Conservation (phyloP, 2,329 filamentous ascomycete species). For the Cyphellophora europaea region DNA sequence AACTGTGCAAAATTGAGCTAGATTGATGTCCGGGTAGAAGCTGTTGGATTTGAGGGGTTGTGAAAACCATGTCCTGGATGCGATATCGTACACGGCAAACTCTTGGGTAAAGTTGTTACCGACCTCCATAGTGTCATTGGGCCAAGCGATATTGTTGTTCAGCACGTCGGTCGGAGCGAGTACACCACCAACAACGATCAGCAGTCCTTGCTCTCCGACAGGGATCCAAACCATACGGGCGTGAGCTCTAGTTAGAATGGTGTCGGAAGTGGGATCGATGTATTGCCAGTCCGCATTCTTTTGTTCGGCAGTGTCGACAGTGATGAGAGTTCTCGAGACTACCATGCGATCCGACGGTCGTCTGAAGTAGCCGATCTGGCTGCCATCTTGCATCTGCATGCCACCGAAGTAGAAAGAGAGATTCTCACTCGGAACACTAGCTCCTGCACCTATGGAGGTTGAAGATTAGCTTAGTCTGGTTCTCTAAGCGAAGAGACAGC, state of each 20-base stretch:
- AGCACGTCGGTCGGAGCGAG: slow-evolving; percentile 10
- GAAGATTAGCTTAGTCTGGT: too few relatives aligned
- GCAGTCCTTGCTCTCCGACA: slow-evolving; percentile 24
- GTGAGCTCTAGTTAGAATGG: slow-evolving; percentile 48
- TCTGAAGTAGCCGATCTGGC: slow-evolving; percentile 21
- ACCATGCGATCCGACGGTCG: slow-evolving; percentile 18
- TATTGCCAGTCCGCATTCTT: slow-evolving; percentile 41
- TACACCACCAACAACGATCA: slow-evolving; percentile 29
- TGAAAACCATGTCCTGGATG: slow-evolving; percentile 23
- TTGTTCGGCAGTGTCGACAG: slow-evolving; percentile 48
- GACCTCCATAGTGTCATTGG: slow-evolving; percentile 4
- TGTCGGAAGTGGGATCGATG: slow-evolving; percentile 44
- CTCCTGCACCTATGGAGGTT: slow-evolving; percentile 55
- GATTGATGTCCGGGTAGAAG: slow-evolving; percentile 20
- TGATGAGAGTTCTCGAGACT: slow-evolving; percentile 47
- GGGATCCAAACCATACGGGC: slow-evolving; percentile 56
- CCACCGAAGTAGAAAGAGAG: slow-evolving; percentile 50
- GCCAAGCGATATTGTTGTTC: slow-evolving; percentile 1
- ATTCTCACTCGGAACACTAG: slow-evolving; percentile 59
- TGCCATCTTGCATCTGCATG: slow-evolving; percentile 29
- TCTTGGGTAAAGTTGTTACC: slow-evolving; percentile 23
- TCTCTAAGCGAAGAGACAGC: too few relatives aligned
- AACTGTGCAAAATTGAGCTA: slow-evolving; percentile 30
- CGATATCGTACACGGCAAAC: slow-evolving; percentile 28
- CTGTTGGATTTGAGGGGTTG: slow-evolving; percentile 27